Conservation (phyloP, 148 eudicot genomes). For the Vaccinium myrtillus region DNA sequence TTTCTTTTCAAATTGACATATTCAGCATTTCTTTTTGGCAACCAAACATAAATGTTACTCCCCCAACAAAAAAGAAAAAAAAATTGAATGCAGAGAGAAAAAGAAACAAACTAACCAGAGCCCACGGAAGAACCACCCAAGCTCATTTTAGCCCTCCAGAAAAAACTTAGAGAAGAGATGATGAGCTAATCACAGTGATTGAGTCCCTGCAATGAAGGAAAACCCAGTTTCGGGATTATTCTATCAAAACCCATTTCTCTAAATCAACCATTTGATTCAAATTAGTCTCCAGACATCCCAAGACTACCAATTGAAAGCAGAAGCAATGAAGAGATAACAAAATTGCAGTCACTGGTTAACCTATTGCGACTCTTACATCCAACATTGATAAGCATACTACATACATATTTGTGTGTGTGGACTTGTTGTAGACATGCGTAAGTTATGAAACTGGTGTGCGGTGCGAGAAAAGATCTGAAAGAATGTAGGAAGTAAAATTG, state of each 20-base stretch:
- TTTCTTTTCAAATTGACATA: background rate
- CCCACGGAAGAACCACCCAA: conserved; percentile 53
- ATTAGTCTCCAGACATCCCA: conserved; percentile 2
- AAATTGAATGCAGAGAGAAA: background rate
- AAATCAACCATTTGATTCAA: background rate
- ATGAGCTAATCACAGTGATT: conserved; percentile 6
- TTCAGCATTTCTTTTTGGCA: background rate
- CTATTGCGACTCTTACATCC: background rate
- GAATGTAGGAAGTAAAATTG: background rate
- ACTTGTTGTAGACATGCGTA: background rate
- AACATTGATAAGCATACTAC: no score
- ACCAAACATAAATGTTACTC: conserved; percentile 14
- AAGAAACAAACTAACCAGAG: conserved; percentile 49
- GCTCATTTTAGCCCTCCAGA: conserved; percentile 45
- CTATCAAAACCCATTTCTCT: background rate
- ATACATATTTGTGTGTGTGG: background rate
- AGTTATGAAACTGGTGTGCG: background rate
- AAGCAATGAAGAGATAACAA: background rate
- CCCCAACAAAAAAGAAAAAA: no score
- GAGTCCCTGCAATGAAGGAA: conserved; percentile 19
- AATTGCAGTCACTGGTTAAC: background rate
- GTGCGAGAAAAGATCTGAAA: conserved; percentile 1
- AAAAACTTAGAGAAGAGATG: background rate
- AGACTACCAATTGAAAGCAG: background rate
- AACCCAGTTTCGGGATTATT: background rate